A percentile compares a stretch with the other conserved stretches of the same genome.
Evolutionary conservation across 169 alveolate species (phyloP).

Genomic region (Condylostoma magnum): DNA sequence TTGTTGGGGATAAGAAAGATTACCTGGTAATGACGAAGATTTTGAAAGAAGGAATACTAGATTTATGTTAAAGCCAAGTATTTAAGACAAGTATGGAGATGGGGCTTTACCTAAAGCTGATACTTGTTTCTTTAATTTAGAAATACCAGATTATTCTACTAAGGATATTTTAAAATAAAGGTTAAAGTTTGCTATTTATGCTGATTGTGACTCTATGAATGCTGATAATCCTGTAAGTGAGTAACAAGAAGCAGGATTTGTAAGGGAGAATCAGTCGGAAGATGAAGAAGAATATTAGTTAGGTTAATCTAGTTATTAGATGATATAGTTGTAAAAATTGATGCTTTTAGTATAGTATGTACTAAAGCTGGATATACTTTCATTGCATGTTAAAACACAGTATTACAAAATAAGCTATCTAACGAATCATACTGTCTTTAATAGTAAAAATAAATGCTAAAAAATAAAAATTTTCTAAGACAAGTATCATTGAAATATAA

Average conservation of each 20-base stretch:
- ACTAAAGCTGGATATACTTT: no score
- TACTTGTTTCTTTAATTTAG: slow-evolving; percentile 88
- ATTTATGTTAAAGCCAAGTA: slow-evolving; percentile 78
- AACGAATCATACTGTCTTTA: no score
- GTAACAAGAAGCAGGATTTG: slow-evolving; percentile 30
- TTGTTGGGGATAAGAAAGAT: slow-evolving; percentile 88
- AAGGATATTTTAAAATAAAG: slow-evolving; percentile 64
- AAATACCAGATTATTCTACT: slow-evolving; percentile 76
- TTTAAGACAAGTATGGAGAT: slow-evolving; percentile 52
- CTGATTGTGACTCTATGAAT: slow-evolving; percentile 81
- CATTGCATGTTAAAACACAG: no score
- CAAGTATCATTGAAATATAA: no score
- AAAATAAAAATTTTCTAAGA: no score
- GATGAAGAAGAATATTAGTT: slow-evolving; percentile 18
- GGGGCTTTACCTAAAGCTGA: slow-evolving; percentile 86
- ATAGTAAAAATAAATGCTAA: no score
- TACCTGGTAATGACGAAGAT: slow-evolving; percentile 87
- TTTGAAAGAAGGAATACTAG: slow-evolving; percentile 76
- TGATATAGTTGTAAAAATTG: no score
- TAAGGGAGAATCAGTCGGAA: slow-evolving; percentile 31
- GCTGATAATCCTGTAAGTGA: slow-evolving; percentile 64
- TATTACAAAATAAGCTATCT: no score
- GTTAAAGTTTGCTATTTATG: slow-evolving; percentile 65
- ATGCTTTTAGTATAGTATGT: no score
- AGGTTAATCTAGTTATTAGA: no score